Conservation (phyloP, 2,329 filamentous ascomycete species). For the Alternaria triticimaculans region DNA sequence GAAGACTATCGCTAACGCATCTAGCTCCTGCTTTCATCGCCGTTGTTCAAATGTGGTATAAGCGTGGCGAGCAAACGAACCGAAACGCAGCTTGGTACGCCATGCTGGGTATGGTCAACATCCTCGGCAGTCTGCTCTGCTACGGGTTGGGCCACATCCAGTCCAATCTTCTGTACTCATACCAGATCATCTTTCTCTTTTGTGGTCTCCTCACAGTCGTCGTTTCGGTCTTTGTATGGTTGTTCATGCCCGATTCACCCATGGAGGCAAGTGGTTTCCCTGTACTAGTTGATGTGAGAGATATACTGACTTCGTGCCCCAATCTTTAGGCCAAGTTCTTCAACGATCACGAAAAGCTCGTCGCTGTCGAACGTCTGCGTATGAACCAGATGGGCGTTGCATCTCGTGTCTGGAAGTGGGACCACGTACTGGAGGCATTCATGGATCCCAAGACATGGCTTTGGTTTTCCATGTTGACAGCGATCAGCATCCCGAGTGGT, state of each 20-base stretch:
- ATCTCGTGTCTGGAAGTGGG: conserved; percentile 58
- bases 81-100: conserved; percentile 66
- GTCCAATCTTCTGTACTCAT: conserved; percentile 50
- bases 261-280: conserved; percentile 48
- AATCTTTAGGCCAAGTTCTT: conserved; percentile 59
- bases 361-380: conserved; percentile 62
- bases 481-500: conserved; percentile 59
- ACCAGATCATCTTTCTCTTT: conserved; percentile 48
- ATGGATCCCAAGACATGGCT: conserved; percentile 66
- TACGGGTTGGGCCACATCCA: conserved; percentile 66
- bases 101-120: conserved; percentile 66
- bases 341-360: conserved; percentile 61
- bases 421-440: conserved; percentile 61
- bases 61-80: conserved; percentile 64
- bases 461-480: conserved; percentile 56
- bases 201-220: conserved; percentile 57
- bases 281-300: not conserved
- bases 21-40: conserved; percentile 40
- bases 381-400: conserved; percentile 54
- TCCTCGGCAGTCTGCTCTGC: conserved; percentile 61
- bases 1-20: not conserved
- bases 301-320: not conserved
- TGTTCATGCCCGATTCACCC: conserved; percentile 70
- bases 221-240: conserved; percentile 57
- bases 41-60: conserved; percentile 63